A percentile compares a stretch with the other conserved stretches of the same genome.
Evolutionary conservation across 352 stramenopile species (phyloP).

Genomic region (Peronospora belbahrii): DNA sequence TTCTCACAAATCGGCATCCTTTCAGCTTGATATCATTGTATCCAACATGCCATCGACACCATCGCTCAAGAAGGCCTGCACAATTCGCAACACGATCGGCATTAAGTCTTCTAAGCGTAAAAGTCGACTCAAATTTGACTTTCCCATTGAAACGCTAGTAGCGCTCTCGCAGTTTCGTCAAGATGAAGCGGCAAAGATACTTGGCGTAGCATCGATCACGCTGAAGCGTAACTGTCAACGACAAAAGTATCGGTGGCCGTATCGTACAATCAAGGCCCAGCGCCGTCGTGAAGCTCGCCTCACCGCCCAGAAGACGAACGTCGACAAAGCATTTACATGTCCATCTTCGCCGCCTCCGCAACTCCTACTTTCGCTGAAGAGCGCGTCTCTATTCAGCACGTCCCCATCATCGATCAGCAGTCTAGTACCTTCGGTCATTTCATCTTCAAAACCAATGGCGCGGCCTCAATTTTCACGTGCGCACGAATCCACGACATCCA

Average conservation of each 20-base stretch:
- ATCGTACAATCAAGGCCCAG: slow-evolving; percentile 35
- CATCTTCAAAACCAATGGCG: not conserved
- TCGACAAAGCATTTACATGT: not conserved
- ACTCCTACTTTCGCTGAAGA: slow-evolving; percentile 13
- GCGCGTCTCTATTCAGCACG: not conserved
- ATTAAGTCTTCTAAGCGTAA: slow-evolving; percentile 15
- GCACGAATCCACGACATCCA: not conserved
- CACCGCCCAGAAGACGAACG: not conserved
- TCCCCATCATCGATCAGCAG: slow-evolving; percentile 15
- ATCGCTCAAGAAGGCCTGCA: not conserved
- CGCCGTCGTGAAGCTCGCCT: slow-evolving; percentile 20
- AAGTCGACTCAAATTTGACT: slow-evolving; percentile 45
- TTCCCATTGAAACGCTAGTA: slow-evolving; percentile 29
- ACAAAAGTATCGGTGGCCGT: slow-evolving; percentile 41
- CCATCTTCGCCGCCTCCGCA: slow-evolving; percentile 1
- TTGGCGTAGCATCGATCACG: slow-evolving; percentile 46
- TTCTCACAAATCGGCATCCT: not conserved
- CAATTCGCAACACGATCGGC: not conserved
- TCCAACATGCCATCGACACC: not conserved
- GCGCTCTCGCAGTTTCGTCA: slow-evolving; percentile 39
- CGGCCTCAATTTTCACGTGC: not conserved
- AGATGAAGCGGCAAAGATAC: slow-evolving; percentile 37
- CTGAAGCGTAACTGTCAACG: slow-evolving; percentile 57
- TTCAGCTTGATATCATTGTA: not conserved
- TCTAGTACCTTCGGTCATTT: not conserved